These are phyloP conservation scores for Taphrina sp. DNA, from an alignment of 1,139 yeast genomes.

Conservation along the genomic window DNA sequence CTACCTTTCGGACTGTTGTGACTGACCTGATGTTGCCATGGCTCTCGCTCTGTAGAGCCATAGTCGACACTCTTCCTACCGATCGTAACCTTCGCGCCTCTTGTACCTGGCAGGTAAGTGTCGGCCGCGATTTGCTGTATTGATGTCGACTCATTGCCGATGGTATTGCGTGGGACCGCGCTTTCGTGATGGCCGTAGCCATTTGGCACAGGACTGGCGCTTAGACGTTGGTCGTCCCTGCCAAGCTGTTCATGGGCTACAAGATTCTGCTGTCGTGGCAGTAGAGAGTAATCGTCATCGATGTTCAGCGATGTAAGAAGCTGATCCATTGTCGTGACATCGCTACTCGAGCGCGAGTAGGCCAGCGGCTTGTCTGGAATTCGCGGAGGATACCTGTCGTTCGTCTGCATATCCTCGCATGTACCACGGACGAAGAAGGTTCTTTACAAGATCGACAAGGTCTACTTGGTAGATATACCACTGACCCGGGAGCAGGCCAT, in stretches of 20 bases:
- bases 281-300: neutral
- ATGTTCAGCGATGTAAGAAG: conserved; percentile 12
- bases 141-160: neutral
- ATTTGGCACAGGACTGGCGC: neutral
- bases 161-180: neutral
- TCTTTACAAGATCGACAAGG: too few relatives aligned
- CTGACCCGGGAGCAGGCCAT: too few relatives aligned
- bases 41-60: neutral
- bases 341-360: neutral
- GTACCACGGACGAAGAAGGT: too few relatives aligned
- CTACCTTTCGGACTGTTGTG: neutral
- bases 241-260: neutral
- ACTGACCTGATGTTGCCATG: too few relatives aligned
- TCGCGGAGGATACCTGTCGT: too few relatives aligned
- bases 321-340: conserved; percentile 1
- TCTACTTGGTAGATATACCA: too few relatives aligned
- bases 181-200: neutral
- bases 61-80: neutral
- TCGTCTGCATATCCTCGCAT: too few relatives aligned
- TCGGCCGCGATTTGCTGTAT: neutral
- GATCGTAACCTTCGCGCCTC: too few relatives aligned
- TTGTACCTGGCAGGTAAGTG: neutral
- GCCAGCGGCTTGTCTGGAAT: conserved; percentile 8
- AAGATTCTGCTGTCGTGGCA: neutral
- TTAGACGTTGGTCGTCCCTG: neutral